Evolutionary conservation across 1,139 yeast genomes (phyloP), one percentile per base, ranked within the genome.

Genomic region (Hemisphaericaspora xylofermentans): DNA sequence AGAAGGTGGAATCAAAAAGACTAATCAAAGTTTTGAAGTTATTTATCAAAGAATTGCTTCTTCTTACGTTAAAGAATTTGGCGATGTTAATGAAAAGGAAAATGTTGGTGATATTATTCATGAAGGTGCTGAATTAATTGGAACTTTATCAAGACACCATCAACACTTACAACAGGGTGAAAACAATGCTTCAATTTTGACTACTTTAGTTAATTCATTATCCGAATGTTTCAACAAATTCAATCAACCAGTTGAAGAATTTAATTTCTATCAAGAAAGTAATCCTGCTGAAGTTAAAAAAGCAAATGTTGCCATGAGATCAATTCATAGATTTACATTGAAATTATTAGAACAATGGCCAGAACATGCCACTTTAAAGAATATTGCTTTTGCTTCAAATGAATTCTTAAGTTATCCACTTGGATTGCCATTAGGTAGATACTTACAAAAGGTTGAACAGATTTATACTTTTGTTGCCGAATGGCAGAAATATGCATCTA

Each of bases 401-500:
- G 98, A 91, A 57, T 79, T 85, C 49, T 62, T 86, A 43, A 61
- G 64, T 4, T 83, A 71, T 53, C 78, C 95, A 0, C 70, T 81
- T 4, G 68, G 72, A 28, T 78, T 86, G 0, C 94, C 98, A 1
- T 66, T 93, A 37, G 93, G 93, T 8, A 77, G 85, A 51, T 74
- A 84, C 46, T 70, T 94, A 39, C 88, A 85, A 41, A 89, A 89
- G 62, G 66, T 89, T 35, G 98, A 94, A 60, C 96, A 88, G 57
- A 78, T 91, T 25, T 87, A 87, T 55, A 84, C 88, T 0, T 80
- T 78, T 54, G 71, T 91, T 48, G 76, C 84, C 18, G 98, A 93
- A 60, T 94, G 98, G 98, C 94, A 93, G 58, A 85, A 87, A 50
- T 89, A 87, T 62, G 96, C 98, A 0, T 82, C 91, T 30, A 72